Percentiles rank a stretch among this genome's conserved stretches.
Evolutionary conservation across 306 rosid species (phyloP).

Genomic region (Dryas alaskensis): DNA sequence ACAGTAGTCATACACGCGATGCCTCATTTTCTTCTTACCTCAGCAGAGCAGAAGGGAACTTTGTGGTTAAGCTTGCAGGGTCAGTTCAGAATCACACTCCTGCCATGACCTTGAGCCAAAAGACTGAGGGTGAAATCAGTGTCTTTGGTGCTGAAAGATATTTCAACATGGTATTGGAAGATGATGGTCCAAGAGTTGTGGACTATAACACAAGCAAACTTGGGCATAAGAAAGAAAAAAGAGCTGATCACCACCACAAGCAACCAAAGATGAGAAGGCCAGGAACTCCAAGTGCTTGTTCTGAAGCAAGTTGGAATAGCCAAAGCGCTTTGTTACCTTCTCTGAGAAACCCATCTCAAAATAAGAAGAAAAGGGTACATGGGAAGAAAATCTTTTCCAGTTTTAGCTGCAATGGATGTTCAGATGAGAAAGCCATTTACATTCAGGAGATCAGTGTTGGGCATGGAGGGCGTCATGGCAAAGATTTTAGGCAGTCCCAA

Average conservation of each 20-base stretch:
- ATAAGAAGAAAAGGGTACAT: constrained; percentile 24
- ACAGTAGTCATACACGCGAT: not conserved
- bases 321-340: constrained; percentile 23
- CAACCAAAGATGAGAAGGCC: constrained; percentile 18
- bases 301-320: constrained; percentile 42
- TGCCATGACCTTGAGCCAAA: constrained; percentile 14
- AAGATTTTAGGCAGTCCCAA: constrained; percentile 9
- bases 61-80: constrained; percentile 2
- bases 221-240: constrained; percentile 20
- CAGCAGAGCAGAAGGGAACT: constrained; percentile 24
- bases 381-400: constrained; percentile 24
- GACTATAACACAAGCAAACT: constrained; percentile 2
- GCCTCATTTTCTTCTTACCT: constrained; percentile 31
- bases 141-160: constrained; percentile 52
- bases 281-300: constrained; percentile 40
- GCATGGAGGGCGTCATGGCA: constrained; percentile 13
- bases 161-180: constrained; percentile 36
- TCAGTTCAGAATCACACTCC: constrained; percentile 18
- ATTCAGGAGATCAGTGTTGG: constrained; percentile 15
- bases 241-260: constrained; percentile 17
- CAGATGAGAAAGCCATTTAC: constrained; percentile 36
- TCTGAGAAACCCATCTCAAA: constrained; percentile 25
- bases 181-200: constrained; percentile 11
- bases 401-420: constrained; percentile 42
- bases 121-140: constrained; percentile 32